Base-by-base conservation (phyloP, 768 basidiomycete genomes). In the Mycena chlorophos region DNA sequence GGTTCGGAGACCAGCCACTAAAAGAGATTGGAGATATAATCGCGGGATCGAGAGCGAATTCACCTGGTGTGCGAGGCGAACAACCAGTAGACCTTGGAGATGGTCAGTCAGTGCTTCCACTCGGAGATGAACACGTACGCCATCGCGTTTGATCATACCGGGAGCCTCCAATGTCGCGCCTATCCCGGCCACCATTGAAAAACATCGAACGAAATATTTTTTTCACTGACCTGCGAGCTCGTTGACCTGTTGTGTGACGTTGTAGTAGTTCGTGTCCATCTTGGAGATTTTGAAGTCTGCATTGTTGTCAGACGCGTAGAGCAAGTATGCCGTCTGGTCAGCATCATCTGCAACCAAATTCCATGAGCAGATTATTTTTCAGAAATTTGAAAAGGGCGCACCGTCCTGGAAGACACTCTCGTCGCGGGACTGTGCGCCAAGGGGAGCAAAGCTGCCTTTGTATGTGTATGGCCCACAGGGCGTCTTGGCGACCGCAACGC, bases 251-350 rank as follows among this genome's bases (percentile, higher is more conserved):
- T 77, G 68, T 0, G 74, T 71, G 17, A 86, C 80, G 54, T 79
- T 81, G 62, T 84, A 81, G 58, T 84, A 86, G 63, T 84, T 77
- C n/a, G 75, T 57, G 58, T 84, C 81, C 51, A 85, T 67, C 48
- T 68, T 69, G 13, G 84, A 75, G 22, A 86, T 84, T 73, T 86
- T 86, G 76, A 85, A 85, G 65, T 85, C 82, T 68, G 84, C 81
- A 66, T 86, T 86, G 68, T 83, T 83, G 68, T 86, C 84, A 4
- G 83, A 84, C 17, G 84, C 84, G 61, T 84, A 86, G 17, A 86
- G 72, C 14, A 86, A 74, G 63, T 85, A 86, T 5, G 81, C 71
- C 0, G 79, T 80, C 55, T 77, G 75, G 45, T 22, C 60, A 77
- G 77, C 69, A 56, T 78, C 77, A 65, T 78, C 76, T 79, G 42